Percentiles rank a stretch among this genome's conserved stretches.
These are phyloP conservation scores for Tetrahymena borealis DNA, from an alignment of 73 alveolate species.

Conservation along the genomic window DNA sequence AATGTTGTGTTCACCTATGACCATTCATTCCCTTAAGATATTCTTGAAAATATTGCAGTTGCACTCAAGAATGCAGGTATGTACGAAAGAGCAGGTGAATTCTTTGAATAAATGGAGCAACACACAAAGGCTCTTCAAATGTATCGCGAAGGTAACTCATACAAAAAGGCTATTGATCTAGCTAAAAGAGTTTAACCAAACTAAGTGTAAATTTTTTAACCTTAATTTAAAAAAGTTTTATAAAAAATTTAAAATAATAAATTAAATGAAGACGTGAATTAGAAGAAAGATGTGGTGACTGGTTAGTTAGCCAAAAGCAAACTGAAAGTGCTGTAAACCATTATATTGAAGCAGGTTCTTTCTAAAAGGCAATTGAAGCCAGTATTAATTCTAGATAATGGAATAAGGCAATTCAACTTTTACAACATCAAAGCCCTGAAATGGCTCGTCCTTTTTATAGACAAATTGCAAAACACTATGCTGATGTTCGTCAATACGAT, in stretches of 20 bases:
- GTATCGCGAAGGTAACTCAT: constrained; percentile 97
- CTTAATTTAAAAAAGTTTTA: neutral
- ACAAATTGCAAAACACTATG: constrained; percentile 98
- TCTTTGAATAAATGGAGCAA: constrained; percentile 96
- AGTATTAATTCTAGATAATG: constrained; percentile 95
- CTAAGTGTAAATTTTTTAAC: constrained; percentile 32
- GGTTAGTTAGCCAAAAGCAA: constrained; percentile 47
- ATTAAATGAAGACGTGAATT: constrained; percentile 41
- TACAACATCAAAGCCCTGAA: constrained; percentile 93
- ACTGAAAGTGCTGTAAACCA: constrained; percentile 73
- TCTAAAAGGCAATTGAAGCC: constrained; percentile 99
- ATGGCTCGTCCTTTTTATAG: constrained; percentile 97
- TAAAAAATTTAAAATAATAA: neutral
- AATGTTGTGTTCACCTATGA: constrained; percentile 91
- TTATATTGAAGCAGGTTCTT: constrained; percentile 95
- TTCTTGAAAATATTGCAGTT: constrained; percentile 88
- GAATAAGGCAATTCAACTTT: constrained; percentile 89
- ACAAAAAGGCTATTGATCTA: constrained; percentile 95
- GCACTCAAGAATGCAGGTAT: constrained; percentile 88
- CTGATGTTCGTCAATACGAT: constrained; percentile 95
- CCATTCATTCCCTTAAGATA: constrained; percentile 87
- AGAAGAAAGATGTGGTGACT: constrained; percentile 99
- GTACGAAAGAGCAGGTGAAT: constrained; percentile 99
- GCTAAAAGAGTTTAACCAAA: constrained; percentile 71
- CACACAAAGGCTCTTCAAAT: constrained; percentile 95